Evolutionary conservation across 2,329 filamentous ascomycete species (phyloP).

Genomic region (Trichoderma sp.): DNA sequence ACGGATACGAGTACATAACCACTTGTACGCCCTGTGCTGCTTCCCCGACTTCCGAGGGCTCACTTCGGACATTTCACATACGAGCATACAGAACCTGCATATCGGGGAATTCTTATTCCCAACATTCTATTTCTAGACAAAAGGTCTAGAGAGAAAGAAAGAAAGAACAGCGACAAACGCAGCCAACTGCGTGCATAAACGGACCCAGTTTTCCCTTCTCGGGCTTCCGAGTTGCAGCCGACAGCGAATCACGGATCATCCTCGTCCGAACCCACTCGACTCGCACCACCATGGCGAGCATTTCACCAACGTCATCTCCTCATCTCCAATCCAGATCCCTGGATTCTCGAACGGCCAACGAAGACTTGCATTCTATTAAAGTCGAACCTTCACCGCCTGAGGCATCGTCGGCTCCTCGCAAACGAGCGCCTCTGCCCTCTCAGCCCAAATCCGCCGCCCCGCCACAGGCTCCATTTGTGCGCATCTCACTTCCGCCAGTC

Average conservation of each 20-base stretch:
- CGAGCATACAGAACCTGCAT: not conserved
- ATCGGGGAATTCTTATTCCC: not conserved
- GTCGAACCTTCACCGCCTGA: not conserved
- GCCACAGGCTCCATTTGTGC: conserved; percentile 35
- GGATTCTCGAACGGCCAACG: not conserved
- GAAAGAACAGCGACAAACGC: not conserved
- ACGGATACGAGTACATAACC: not conserved
- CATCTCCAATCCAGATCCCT: conserved; percentile 1
- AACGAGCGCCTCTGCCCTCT: conserved; percentile 35
- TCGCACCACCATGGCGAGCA: conserved; percentile 20
- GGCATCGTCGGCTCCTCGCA: conserved; percentile 26
- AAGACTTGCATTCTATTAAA: not conserved
- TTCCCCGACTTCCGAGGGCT: not conserved
- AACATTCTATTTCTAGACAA: not conserved
- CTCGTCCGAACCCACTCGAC: conserved; percentile 6
- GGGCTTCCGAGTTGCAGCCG: conserved; percentile 30
- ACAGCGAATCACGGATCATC: conserved; percentile 20
- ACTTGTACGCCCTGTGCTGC: not conserved
- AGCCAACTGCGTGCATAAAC: not conserved
- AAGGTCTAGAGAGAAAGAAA: not conserved
- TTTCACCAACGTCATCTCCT: conserved; percentile 21
- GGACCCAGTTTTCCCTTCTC: conserved; percentile 28
- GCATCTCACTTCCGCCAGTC: conserved; percentile 39
- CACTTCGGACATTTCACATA: not conserved
- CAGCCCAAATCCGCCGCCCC: conserved; percentile 28